Evolutionary conservation across 352 stramenopile species (phyloP), one percentile per base, ranked within the genome.

Genomic region (Paralagenidium karlingii): DNA sequence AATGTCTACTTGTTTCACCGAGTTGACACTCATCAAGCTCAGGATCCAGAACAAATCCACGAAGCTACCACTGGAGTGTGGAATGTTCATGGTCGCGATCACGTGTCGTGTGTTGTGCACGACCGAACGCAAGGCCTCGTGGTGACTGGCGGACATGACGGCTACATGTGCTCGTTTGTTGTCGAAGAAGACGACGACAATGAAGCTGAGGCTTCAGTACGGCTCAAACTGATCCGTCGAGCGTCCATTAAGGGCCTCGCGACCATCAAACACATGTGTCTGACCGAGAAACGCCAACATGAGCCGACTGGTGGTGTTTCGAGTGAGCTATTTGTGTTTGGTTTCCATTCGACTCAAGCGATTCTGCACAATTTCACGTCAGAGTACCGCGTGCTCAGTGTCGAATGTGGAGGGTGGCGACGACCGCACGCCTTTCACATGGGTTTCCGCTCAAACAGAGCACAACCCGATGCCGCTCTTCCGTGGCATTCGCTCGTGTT

Each of bases 401-500:
- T 91, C 13, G 66, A 82, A 26, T 88, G 74, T 25, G 79, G 79
- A 20, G 77, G 77, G n/a, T 93, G 77, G 77, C 71, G 77, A 1
- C 71, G 79, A 10, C 79, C 79, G 0, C 74, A 93, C 34, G 68
- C 67, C 2, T 58, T 93, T 18, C 28, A 58, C 11, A 54, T 47
- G 13, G 19, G 21, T 12, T 18, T 18, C 6, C n/a, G 5, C 3
- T 34, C 32, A 8, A 42, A 42, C n/a, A n/a, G n/a, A n/a, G n/a
- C n/a, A n/a, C n/a, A n/a, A n/a, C n/a, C n/a, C n/a, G n/a, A n/a
- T n/a, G n/a, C n/a, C 4, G 60, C 66, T 0, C 51, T 82, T 15
- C 66, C 70, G 8, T 37, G 42, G 1, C 67, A 85, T 40, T 66
- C 57, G 18, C 80, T 88, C 47, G 47, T 87, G 26, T 87, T 91